phyloP scores from a whole-genome alignment of 495 filamentous ascomycete species.

The Penicillium paxilli region DNA sequence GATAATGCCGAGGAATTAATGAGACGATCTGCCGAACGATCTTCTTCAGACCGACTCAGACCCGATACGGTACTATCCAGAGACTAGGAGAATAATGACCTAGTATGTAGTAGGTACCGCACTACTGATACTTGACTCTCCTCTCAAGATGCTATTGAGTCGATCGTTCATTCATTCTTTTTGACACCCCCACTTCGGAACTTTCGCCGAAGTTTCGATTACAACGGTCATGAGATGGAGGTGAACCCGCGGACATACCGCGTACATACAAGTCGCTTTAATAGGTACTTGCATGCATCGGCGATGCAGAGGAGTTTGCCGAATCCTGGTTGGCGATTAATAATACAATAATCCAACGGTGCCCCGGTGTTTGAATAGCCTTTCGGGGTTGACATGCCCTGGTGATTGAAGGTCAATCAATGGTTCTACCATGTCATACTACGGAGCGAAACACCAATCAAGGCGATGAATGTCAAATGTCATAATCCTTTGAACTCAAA shows the following conservation, averaged over 20 bases:
- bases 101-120: too few relatives aligned
- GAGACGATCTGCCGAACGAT: conserved; percentile 3
- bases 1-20: conserved; percentile 5
- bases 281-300: neutral
- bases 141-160: too few relatives aligned
- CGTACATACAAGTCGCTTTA: neutral
- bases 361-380: neutral
- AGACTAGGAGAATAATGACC: too few relatives aligned
- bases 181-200: neutral
- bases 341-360: neutral
- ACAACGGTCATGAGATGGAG: neutral
- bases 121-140: too few relatives aligned
- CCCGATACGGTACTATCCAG: neutral
- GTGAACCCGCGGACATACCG: too few relatives aligned
- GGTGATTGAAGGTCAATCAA: neutral
- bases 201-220: neutral
- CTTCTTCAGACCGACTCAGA: neutral
- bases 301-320: neutral
- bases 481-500: neutral
- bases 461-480: neutral
- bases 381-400: neutral
- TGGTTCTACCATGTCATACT: too few relatives aligned
- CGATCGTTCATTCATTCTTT: too few relatives aligned
- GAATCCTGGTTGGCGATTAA: neutral
- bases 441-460: neutral